Percentiles rank a stretch among this genome's conserved stretches.
Conservation (phyloP, 495 filamentous ascomycete species). For the Penicilliopsis zonata region DNA sequence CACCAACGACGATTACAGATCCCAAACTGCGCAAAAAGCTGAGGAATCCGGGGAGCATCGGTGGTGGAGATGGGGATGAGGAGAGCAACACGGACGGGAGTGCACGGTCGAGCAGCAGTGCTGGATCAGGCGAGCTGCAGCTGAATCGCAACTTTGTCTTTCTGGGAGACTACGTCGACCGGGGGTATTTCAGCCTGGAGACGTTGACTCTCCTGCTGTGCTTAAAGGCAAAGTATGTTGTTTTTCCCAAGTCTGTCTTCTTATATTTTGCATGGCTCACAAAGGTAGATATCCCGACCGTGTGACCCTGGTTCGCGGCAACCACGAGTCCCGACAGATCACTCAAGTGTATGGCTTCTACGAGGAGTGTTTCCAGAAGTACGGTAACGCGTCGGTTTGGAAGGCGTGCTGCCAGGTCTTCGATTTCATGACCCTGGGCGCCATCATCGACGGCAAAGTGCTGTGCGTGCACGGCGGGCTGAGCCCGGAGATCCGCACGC, state of each 20-base stretch:
- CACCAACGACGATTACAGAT: conserved; percentile 74
- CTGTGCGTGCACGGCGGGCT: conserved; percentile 96
- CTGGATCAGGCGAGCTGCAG: conserved; percentile 27
- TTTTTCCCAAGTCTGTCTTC: no score
- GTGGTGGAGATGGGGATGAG: no score
- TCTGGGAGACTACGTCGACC: conserved; percentile 92
- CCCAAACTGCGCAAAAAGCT: conserved; percentile 73
- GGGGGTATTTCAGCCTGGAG: conserved; percentile 95
- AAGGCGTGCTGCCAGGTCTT: conserved; percentile 99
- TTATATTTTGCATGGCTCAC: neutral
- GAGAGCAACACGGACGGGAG: conserved; percentile 29
- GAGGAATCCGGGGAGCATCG: conserved; percentile 37
- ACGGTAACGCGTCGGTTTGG: conserved; percentile 97
- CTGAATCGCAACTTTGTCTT: conserved; percentile 82
- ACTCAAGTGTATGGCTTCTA: conserved; percentile 99
- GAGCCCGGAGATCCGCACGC: conserved; percentile 88
- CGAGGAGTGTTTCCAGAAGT: conserved; percentile 95
- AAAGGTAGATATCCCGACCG: conserved; percentile 75
- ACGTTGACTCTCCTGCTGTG: conserved; percentile 93
- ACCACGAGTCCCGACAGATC: conserved; percentile 96
- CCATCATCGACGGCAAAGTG: conserved; percentile 93
- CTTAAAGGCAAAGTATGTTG: conserved; percentile 84
- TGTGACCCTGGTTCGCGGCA: conserved; percentile 91
- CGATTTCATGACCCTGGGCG: conserved; percentile 91
- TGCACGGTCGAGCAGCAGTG: conserved; percentile 26